phyloP scores from a whole-genome alignment of 306 rosid species.

The Prunus davidiana region DNA sequence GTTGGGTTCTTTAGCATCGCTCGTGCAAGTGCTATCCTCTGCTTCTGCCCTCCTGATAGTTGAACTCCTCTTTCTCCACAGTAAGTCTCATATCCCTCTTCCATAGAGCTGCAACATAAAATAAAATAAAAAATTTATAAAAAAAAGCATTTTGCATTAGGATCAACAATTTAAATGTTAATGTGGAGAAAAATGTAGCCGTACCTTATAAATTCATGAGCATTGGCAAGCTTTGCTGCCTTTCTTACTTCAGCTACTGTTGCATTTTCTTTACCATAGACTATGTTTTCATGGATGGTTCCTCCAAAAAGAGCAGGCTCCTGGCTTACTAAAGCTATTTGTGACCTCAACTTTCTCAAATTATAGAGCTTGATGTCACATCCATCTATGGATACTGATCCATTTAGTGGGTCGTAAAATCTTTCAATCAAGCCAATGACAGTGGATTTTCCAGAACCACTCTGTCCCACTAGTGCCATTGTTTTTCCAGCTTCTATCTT shows the following conservation, averaged over 20 bases:
- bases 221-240: slow-evolving; percentile 70
- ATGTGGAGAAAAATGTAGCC: background rate
- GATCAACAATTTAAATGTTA: background rate
- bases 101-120: slow-evolving; percentile 51
- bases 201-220: slow-evolving; percentile 76
- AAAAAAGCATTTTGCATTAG: background rate
- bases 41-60: slow-evolving; percentile 82
- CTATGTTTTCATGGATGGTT: slow-evolving; percentile 69
- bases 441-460: slow-evolving; percentile 88
- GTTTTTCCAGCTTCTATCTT: slow-evolving; percentile 65
- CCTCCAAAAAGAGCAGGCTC: slow-evolving; percentile 78
- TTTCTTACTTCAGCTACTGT: slow-evolving; percentile 53
- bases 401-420: slow-evolving; percentile 64
- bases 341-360: slow-evolving; percentile 58
- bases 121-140: no score
- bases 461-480: slow-evolving; percentile 71
- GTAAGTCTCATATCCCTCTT: slow-evolving; percentile 59
- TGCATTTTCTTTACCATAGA: slow-evolving; percentile 50
- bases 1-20: slow-evolving; percentile 66
- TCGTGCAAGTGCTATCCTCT: slow-evolving; percentile 81
- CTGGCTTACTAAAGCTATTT: slow-evolving; percentile 73
- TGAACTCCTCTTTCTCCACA: slow-evolving; percentile 88
- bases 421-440: slow-evolving; percentile 75
- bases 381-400: slow-evolving; percentile 53
- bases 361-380: slow-evolving; percentile 47